Conservation (phyloP, 2,329 filamentous ascomycete genomes). For the Aspergillus ustus region DNA sequence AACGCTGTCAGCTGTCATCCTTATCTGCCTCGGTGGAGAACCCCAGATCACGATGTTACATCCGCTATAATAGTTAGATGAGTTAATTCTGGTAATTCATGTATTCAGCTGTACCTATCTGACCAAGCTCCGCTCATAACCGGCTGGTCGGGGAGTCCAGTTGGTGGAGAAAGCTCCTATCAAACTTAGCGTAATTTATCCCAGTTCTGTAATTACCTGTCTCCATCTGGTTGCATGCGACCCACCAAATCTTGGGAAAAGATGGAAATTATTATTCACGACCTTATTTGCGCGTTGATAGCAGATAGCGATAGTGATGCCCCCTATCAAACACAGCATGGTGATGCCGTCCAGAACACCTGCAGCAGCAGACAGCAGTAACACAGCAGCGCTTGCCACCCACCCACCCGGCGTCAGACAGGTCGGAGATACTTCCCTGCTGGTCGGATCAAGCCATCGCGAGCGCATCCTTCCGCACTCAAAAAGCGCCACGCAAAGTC, state of each 20-base stretch:
- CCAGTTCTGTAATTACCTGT: background rate
- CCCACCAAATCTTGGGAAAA: background rate
- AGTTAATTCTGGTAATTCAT: background rate
- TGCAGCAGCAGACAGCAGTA: background rate
- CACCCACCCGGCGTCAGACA: background rate
- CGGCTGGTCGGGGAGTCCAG: background rate
- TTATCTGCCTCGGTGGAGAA: conserved; percentile 13
- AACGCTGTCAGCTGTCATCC: background rate
- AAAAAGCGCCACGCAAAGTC: background rate
- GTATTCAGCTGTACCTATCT: background rate
- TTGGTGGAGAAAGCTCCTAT: conserved; percentile 11
- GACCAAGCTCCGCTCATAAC: conserved; percentile 7
- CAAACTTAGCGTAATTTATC: background rate
- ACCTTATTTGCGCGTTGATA: background rate
- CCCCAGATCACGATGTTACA: conserved; percentile 16
- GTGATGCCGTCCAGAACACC: background rate
- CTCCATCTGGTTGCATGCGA: background rate
- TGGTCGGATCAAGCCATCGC: background rate
- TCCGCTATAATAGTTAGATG: conserved; percentile 3
- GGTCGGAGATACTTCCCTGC: background rate
- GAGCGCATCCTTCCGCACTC: background rate
- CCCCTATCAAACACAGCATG: background rate
- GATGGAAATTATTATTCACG: background rate
- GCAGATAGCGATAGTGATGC: background rate
- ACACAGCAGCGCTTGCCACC: background rate